phyloP scores from a whole-genome alignment of 345 rosid species.

The Gossypium mustelinum region DNA sequence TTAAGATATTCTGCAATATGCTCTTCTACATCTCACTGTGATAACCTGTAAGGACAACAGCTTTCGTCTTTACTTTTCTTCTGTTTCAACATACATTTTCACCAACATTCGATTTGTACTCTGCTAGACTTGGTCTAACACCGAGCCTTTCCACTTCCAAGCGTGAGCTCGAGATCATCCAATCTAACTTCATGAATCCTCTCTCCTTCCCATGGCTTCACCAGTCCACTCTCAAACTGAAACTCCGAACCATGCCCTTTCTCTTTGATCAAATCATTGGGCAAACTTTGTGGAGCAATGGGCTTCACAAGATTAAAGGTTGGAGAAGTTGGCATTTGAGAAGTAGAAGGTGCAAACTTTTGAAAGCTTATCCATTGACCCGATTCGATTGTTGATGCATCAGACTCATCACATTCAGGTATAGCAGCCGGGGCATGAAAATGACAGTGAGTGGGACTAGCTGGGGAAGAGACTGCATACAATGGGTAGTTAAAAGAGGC shows the following conservation, averaged over 20 bases:
- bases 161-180: slow-evolving; percentile 96
- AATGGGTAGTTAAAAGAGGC: slow-evolving; percentile 70
- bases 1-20: background rate
- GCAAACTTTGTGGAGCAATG: slow-evolving; percentile 37
- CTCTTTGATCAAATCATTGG: slow-evolving; percentile 38
- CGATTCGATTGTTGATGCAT: slow-evolving; percentile 84
- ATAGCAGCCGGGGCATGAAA: slow-evolving; percentile 78
- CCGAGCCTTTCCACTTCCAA: slow-evolving; percentile 70
- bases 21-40: slow-evolving; percentile 10
- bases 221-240: slow-evolving; percentile 70
- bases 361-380: slow-evolving; percentile 93
- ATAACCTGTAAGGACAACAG: slow-evolving; percentile 12
- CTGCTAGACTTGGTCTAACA: slow-evolving; percentile 24
- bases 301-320: slow-evolving; percentile 88
- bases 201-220: slow-evolving; percentile 99
- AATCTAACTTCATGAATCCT: slow-evolving; percentile 88
- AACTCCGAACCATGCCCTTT: slow-evolving; percentile 64
- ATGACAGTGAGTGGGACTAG: slow-evolving; percentile 91
- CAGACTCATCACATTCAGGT: slow-evolving; percentile 93
- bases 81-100: slow-evolving; percentile 16
- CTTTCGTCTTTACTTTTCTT: background rate
- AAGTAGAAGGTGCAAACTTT: slow-evolving; percentile 51
- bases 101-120: background rate
- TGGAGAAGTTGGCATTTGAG: slow-evolving; percentile 73
- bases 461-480: slow-evolving; percentile 83